phyloP scores from a whole-genome alignment of 352 stramenopile genomes.

The Aphanomyces cochlioides region DNA sequence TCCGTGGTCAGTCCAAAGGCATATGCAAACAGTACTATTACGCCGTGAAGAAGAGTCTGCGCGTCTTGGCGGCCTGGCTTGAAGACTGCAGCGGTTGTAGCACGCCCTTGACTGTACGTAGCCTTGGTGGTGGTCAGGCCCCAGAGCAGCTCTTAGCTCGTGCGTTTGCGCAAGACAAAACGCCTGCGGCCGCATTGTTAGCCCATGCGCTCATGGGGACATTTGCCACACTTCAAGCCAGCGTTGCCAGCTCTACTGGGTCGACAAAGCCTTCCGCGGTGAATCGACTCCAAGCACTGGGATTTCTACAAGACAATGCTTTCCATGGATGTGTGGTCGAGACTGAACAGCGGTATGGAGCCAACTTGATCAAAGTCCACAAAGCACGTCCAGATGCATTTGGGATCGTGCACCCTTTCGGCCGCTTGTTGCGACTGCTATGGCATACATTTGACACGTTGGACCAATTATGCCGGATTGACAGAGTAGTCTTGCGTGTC shows the following conservation, averaged over 20 bases:
- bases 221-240: background rate
- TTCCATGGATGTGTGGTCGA: background rate
- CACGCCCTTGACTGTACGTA: background rate
- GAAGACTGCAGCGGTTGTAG: background rate
- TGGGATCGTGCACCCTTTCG: constrained; percentile 54
- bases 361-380: background rate
- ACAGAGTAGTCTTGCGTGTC: constrained; percentile 29
- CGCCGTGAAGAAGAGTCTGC: constrained; percentile 50
- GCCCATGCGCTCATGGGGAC: constrained; percentile 1
- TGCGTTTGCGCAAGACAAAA: background rate
- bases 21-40: constrained; percentile 68
- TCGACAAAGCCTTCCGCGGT: background rate
- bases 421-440: constrained; percentile 48
- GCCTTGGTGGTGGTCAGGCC: constrained; percentile 13
- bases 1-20: constrained; percentile 53
- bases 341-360: background rate
- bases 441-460: constrained; percentile 46
- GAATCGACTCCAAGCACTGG: background rate
- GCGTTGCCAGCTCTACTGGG: background rate
- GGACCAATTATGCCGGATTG: constrained; percentile 56
- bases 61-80: constrained; percentile 45
- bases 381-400: constrained; percentile 36
- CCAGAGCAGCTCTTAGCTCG: background rate
- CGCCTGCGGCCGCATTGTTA: background rate
- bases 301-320: background rate